Conservation (phyloP, 108 stramenopile species). For the Conticribra guillardii region DNA sequence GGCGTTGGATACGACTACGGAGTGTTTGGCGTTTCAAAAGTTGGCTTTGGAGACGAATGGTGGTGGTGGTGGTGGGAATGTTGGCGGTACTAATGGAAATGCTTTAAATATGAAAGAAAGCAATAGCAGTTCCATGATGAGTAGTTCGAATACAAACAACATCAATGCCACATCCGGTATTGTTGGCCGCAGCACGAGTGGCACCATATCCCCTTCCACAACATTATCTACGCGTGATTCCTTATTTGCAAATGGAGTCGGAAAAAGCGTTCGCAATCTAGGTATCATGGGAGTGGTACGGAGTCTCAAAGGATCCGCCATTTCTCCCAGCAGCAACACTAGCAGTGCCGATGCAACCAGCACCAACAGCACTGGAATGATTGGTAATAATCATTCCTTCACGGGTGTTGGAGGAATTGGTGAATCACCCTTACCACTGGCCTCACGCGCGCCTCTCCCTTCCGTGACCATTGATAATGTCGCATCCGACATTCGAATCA, state of each 20-base stretch:
- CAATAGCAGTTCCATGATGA: background rate
- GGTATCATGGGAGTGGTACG: background rate
- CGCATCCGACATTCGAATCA: background rate
- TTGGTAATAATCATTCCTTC: background rate
- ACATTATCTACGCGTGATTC: too few species aligned
- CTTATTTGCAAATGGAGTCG: too few species aligned
- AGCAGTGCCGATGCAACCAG: background rate
- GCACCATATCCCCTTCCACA: too few species aligned
- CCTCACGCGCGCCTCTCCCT: background rate
- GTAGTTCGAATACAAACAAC: slow-evolving; percentile 16
- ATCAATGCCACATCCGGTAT: too few species aligned
- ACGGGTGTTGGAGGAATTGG: background rate
- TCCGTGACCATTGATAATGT: background rate
- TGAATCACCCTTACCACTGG: background rate
- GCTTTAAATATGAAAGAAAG: too few species aligned
- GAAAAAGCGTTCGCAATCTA: slow-evolving; percentile 3
- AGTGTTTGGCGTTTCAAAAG: slow-evolving; percentile 51
- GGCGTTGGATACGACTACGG: slow-evolving; percentile 47
- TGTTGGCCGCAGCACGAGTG: too few species aligned
- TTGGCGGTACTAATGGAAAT: background rate
- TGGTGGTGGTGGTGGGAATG: background rate
- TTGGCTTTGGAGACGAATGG: slow-evolving; percentile 10
- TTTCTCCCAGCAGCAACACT: background rate
- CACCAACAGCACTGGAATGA: too few species aligned
- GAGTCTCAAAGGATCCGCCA: background rate